Percentiles rank a stretch among this genome's conserved stretches.
Conservation (phyloP, 805 yeast species). For the Ogataea pini region DNA sequence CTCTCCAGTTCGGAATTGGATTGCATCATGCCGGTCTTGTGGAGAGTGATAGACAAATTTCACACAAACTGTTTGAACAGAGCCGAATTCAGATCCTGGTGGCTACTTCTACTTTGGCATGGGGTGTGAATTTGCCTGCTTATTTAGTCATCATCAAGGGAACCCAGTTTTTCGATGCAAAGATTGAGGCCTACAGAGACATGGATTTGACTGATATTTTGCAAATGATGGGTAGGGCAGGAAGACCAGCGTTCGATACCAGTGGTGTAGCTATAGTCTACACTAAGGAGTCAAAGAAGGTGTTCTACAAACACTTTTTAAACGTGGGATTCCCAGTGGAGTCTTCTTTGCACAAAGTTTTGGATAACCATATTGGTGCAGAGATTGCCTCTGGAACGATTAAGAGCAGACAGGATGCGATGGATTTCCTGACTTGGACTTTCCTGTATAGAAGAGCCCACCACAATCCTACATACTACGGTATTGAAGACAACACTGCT, state of each 20-base stretch:
- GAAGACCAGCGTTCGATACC: constrained; percentile 79
- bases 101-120: constrained; percentile 82
- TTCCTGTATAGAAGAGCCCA: constrained; percentile 73
- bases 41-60: constrained; percentile 67
- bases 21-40: constrained; percentile 82
- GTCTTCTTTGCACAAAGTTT: constrained; percentile 72
- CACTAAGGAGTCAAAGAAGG: constrained; percentile 73
- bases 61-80: constrained; percentile 70
- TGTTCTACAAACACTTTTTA: constrained; percentile 74
- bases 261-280: constrained; percentile 76
- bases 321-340: constrained; percentile 84
- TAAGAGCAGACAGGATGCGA: constrained; percentile 61
- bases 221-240: constrained; percentile 87
- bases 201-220: constrained; percentile 82
- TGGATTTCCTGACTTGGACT: constrained; percentile 77
- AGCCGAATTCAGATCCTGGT: constrained; percentile 69
- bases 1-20: constrained; percentile 79
- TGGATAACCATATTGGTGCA: constrained; percentile 80
- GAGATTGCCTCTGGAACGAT: constrained; percentile 74
- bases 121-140: constrained; percentile 87
- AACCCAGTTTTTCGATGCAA: constrained; percentile 63
- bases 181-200: constrained; percentile 69
- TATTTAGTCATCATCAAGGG: constrained; percentile 78
- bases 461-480: constrained; percentile 76
- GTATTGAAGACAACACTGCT: constrained; percentile 59